Percentiles rank a stretch among this genome's conserved stretches.
Conservation (phyloP, 768 basidiomycete species). For the Boletus rufocinnamomeus region DNA sequence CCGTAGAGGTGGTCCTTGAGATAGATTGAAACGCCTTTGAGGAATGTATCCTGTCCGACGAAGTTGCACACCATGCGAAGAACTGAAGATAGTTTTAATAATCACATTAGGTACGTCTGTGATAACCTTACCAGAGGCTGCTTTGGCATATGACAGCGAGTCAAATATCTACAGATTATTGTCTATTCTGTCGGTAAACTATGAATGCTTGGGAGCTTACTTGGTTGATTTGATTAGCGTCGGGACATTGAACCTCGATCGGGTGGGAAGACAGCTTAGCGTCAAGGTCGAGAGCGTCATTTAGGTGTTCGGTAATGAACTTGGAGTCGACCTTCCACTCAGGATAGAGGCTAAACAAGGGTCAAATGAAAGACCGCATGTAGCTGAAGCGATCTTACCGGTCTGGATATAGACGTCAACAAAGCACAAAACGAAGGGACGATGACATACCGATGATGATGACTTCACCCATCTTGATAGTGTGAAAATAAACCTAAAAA, state of each 20-base stretch:
- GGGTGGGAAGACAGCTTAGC: slow-evolving; percentile 88
- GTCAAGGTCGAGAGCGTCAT: slow-evolving; percentile 79
- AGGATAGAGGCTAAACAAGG: slow-evolving; percentile 60
- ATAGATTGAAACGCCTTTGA: slow-evolving; percentile 88
- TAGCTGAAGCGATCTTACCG: slow-evolving; percentile 42
- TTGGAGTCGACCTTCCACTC: slow-evolving; percentile 84
- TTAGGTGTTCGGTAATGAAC: slow-evolving; percentile 80
- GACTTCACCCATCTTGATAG: slow-evolving; percentile 78
- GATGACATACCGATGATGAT: slow-evolving; percentile 65
- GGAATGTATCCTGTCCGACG: slow-evolving; percentile 87
- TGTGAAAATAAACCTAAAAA: slow-evolving; percentile 2
- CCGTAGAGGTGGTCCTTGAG: slow-evolving; percentile 85
- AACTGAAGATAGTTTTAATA: slow-evolving; percentile 45
- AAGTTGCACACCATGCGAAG: slow-evolving; percentile 90
- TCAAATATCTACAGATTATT: slow-evolving; percentile 74
- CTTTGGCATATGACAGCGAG: slow-evolving; percentile 82
- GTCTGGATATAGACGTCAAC: slow-evolving; percentile 40
- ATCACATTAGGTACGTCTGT: background rate
- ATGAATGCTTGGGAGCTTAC: slow-evolving; percentile 31
- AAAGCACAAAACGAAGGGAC: background rate
- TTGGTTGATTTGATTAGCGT: slow-evolving; percentile 83
- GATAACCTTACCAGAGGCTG: slow-evolving; percentile 59
- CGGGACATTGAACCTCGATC: slow-evolving; percentile 87
- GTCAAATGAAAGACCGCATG: slow-evolving; percentile 1
- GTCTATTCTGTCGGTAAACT: background rate